Base-by-base conservation (phyloP, 164 flowering plant species). In the Piper longum region DNA sequence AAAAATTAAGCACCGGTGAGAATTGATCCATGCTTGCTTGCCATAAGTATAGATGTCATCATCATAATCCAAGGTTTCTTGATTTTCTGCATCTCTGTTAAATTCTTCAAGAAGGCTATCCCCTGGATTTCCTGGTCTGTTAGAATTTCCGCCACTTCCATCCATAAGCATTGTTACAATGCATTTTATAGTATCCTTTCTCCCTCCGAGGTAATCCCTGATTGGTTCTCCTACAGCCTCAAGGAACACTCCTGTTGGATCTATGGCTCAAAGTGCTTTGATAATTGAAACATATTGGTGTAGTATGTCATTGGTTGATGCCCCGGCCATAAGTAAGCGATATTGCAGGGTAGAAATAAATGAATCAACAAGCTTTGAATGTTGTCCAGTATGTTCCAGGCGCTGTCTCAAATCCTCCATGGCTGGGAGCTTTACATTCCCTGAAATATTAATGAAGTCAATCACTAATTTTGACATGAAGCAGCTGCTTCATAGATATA, bases 91-190 rank as follows among this genome's bases (percentile, higher is more conserved):
- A 82, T 93, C 96, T 77, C 91, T 83, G 73, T 85, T 93, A 72
- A 93, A 76, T 76, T 93, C 97, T 82, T 93, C 96, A 65, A 93
- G 97, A 81, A 93, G 99, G 76, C 97, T 84, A 67, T 93, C 99
- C 64, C 95, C 97, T 64, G 80, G 43, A 75, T 73, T 81, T 63
- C 95, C 95, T 62, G 91, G 70, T 26, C 80, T 86, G 79, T 67
- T 86, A 16, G 87, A 64, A 73, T 79, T 83, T 51, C 96, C 98
- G 55, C 90, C 87, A 72, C 82, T 80, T 19, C 99, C 97, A 87
- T 85, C 96, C 59, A 97, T 93, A 62, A 88, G 97, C 95, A 93
- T 88, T 62, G 97, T 93, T 56, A 90, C 97, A 65, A 90, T 84
- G 79, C 97, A 93, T 83, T 90, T 93, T 67, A 90, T 83, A 43